Conservation (phyloP, 2,329 filamentous ascomycete species). For the Rutstroemia sp. region DNA sequence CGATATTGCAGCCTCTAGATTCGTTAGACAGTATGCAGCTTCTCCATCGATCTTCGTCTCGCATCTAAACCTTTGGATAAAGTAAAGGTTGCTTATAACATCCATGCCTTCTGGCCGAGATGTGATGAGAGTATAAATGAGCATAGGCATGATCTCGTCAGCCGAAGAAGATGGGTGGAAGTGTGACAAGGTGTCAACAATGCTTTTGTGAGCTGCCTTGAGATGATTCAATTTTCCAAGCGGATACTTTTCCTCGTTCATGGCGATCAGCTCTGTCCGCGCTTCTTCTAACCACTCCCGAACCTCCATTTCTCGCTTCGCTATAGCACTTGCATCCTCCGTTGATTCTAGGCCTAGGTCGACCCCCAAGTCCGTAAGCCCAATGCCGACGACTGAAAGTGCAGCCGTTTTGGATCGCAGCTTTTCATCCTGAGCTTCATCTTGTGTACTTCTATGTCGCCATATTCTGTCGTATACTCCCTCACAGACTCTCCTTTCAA, state of each 20-base stretch:
- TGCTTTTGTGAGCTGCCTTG: constrained; percentile 83
- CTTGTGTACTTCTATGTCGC: constrained; percentile 82
- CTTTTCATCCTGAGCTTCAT: constrained; percentile 92
- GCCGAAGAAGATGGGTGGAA: constrained; percentile 78
- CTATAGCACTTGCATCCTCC: constrained; percentile 48
- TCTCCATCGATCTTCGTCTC: constrained; percentile 84
- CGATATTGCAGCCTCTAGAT: constrained; percentile 87
- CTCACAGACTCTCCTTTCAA: constrained; percentile 80
- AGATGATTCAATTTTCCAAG: constrained; percentile 85
- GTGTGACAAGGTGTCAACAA: constrained; percentile 74
- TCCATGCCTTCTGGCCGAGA: constrained; percentile 78
- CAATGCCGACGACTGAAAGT: constrained; percentile 83
- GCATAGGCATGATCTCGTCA: constrained; percentile 91
- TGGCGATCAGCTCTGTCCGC: constrained; percentile 62
- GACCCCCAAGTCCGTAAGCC: constrained; percentile 74
- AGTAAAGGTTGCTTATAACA: constrained; percentile 89
- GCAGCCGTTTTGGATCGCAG: constrained; percentile 90
- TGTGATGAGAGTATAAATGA: constrained; percentile 94
- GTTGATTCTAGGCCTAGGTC: constrained; percentile 54
- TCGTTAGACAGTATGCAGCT: constrained; percentile 92
- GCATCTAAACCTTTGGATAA: constrained; percentile 87
- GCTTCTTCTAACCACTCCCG: constrained; percentile 65
- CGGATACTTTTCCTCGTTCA: constrained; percentile 83
- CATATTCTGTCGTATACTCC: constrained; percentile 83
- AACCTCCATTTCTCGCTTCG: constrained; percentile 59